phyloP scores from a whole-genome alignment of 2,329 filamentous ascomycete genomes.

The Trichothecium sympodiale region DNA sequence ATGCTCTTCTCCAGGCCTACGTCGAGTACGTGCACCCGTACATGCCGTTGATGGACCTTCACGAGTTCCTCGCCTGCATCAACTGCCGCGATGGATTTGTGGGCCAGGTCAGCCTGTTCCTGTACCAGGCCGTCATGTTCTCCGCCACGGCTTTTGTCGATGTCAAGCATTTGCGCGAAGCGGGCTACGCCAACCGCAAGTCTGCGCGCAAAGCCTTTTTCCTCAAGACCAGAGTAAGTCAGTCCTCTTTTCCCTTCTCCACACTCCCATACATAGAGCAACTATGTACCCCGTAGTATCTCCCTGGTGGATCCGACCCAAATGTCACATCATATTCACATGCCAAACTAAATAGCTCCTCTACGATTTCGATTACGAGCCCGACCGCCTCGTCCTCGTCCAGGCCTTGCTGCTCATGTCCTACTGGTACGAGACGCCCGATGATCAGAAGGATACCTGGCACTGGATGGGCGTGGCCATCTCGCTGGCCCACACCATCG shows the following conservation, averaged over 20 bases:
- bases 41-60: slow-evolving; percentile 74
- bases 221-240: slow-evolving; percentile 68
- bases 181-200: slow-evolving; percentile 69
- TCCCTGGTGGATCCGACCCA: slow-evolving; percentile 4
- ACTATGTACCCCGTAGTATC: too few relatives aligned
- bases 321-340: slow-evolving; percentile 12
- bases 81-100: slow-evolving; percentile 56
- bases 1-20: slow-evolving; percentile 71
- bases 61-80: slow-evolving; percentile 48
- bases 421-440: slow-evolving; percentile 94
- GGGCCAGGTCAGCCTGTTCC: slow-evolving; percentile 67
- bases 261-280: neutral
- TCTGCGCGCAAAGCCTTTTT: slow-evolving; percentile 82
- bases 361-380: slow-evolving; percentile 93
- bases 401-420: slow-evolving; percentile 87
- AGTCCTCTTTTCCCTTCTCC: neutral
- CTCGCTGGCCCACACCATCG: slow-evolving; percentile 86
- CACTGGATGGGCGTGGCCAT: slow-evolving; percentile 98
- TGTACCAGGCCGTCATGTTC: slow-evolving; percentile 95
- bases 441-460: slow-evolving; percentile 97
- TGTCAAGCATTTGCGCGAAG: slow-evolving; percentile 61
- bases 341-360: slow-evolving; percentile 45
- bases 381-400: slow-evolving; percentile 77
- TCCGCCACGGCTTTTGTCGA: slow-evolving; percentile 82
- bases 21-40: slow-evolving; percentile 87